Base-by-base conservation (phyloP, 108 stramenopile species). In the Stephanodiscus minutulus region DNA sequence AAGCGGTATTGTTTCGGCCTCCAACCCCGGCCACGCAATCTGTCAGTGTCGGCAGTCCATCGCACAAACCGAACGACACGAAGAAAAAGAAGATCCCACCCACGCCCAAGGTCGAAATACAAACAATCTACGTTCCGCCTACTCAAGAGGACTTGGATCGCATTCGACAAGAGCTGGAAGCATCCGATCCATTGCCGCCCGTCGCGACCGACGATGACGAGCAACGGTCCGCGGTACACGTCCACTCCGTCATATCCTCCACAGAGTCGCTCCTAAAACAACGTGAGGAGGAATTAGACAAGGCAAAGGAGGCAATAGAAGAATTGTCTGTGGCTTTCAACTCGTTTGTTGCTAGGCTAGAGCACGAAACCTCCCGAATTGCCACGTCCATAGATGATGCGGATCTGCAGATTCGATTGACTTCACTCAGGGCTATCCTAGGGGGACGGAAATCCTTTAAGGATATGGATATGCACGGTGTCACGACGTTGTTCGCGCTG, bases 61-160 rank as follows among this genome's bases (percentile, higher is more conserved):
- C 68, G 21, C 29, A 69, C 36, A 9, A 60, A 29, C 21, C 41
- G 29, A 60, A 47, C 9, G 33, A 62, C 12, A 21, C 50, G 27
- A 41, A 53, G 21, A 36, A 44, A 20, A 46, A 47, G 3, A 63
- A 63, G 49, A 33, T 54, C 50, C 47, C 47, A 18, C 47, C 47
- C n/a, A 2, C 31, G 2, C 31, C 31, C 31, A 33, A 33, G 5
- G 31, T 53, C 25, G 53, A 44, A 57, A 57, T 27, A 33, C 36
- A 61, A 39, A 78, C 50, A 48, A 64, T 78, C 0, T 66, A 61
- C 31, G 59, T 78, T 20, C 66, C 61, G 47, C 77, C 77, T 2
- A 59, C 65, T 5, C 49, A 61, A 37, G 48, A 66, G 18, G 77
- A 78, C 53, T 67, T 78, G 60, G 53, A 59, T 46, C 50, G 60